These are phyloP conservation scores for Primulina eburnea DNA, from an alignment of 257 asterid genomes.

Conservation along the genomic window DNA sequence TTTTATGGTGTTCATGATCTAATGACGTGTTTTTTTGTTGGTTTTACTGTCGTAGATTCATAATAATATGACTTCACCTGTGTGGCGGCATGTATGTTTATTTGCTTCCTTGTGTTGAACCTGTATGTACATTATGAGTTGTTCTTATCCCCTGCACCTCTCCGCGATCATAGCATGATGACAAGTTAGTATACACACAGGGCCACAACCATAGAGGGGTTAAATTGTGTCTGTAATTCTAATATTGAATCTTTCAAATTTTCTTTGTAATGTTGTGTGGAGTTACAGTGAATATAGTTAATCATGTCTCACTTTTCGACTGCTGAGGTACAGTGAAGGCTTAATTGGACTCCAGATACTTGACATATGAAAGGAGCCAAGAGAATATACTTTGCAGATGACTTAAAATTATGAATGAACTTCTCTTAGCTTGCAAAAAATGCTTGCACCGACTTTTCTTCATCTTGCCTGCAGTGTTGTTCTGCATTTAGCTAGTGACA, in stretches of 20 bases:
- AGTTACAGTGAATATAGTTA: not conserved
- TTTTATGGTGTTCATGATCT: not conserved
- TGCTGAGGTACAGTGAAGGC: not conserved
- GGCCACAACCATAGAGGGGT: not conserved
- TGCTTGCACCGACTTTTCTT: not conserved
- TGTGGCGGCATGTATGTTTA: not conserved
- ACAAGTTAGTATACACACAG: not conserved
- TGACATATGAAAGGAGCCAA: too few relatives aligned
- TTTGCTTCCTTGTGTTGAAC: conserved; percentile 10
- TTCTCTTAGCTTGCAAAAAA: not conserved
- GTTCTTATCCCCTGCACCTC: not conserved
- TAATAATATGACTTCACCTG: not conserved
- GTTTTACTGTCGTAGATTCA: not conserved
- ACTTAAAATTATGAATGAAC: not conserved
- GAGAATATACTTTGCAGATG: not conserved
- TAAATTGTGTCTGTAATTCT: not conserved
- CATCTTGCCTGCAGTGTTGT: not conserved
- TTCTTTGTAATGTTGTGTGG: too few relatives aligned
- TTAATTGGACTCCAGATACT: not conserved
- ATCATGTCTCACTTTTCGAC: not conserved
- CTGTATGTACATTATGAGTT: not conserved
- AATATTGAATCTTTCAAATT: not conserved
- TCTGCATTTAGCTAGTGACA: too few relatives aligned
- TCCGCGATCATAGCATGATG: not conserved
- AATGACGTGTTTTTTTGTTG: not conserved